phyloP scores from a whole-genome alignment of 1,284 basidiomycete species.

The Naganishia cerealis region DNA sequence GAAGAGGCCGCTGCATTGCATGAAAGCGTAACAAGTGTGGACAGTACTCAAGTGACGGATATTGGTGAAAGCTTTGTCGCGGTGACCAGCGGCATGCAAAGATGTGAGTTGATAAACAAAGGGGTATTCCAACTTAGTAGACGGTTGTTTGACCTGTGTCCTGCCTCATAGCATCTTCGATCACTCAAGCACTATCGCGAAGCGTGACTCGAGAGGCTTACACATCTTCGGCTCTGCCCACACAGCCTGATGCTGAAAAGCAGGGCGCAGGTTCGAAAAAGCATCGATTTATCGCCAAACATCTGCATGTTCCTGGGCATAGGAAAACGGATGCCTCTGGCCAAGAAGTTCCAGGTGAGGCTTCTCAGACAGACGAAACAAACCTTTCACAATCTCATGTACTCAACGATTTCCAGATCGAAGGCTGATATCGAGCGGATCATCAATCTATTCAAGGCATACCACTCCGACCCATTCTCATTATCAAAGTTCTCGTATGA shows the following conservation, averaged over 20 bases:
- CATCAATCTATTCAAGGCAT: slow-evolving; percentile 78
- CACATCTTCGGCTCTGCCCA: background rate
- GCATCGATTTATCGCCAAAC: slow-evolving; percentile 43
- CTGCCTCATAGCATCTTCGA: slow-evolving; percentile 1
- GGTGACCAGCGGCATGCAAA: slow-evolving; percentile 7
- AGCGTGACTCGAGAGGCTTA: slow-evolving; percentile 5
- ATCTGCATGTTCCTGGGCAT: slow-evolving; percentile 47
- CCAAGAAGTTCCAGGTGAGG: background rate
- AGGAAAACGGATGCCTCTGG: slow-evolving; percentile 7
- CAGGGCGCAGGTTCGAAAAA: slow-evolving; percentile 12
- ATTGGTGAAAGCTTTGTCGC: slow-evolving; percentile 32
- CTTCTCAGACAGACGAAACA: background rate
- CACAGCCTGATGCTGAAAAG: slow-evolving; percentile 8
- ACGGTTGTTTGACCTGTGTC: background rate
- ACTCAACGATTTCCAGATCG: slow-evolving; percentile 27
- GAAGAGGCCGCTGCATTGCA: slow-evolving; percentile 13
- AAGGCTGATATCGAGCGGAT: slow-evolving; percentile 59
- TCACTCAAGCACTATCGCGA: slow-evolving; percentile 11
- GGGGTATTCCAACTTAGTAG: background rate
- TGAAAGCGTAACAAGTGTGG: slow-evolving; percentile 20
- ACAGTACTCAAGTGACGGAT: slow-evolving; percentile 9
- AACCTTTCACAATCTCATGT: background rate
- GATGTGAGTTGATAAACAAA: background rate
- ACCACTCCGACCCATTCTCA: slow-evolving; percentile 33
- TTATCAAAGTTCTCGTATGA: slow-evolving; percentile 28